Evolutionary conservation across 1,284 basidiomycete species (phyloP).

Genomic region (Dichomitus squalens): DNA sequence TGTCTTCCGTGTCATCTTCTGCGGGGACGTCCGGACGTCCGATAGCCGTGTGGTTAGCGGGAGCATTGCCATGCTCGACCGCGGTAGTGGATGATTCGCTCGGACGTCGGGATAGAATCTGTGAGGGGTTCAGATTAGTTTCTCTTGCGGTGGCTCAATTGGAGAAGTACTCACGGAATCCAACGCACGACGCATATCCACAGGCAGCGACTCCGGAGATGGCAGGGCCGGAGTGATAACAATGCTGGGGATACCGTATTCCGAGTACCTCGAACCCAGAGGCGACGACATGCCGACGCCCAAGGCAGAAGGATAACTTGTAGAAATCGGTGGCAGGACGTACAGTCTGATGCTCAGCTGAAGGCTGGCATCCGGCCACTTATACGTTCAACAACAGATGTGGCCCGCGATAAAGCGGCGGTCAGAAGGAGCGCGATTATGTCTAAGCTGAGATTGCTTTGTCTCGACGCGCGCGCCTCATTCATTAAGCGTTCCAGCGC

Average conservation of each 20-base stretch:
- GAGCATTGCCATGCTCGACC: not conserved
- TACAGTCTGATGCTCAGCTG: not conserved
- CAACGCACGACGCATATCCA: slow-evolving; percentile 17
- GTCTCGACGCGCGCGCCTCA: not conserved
- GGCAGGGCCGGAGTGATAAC: slow-evolving; percentile 21
- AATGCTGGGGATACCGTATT: slow-evolving; percentile 12
- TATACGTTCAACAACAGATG: not conserved
- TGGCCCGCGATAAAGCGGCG: not conserved
- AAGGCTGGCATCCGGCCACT: not conserved
- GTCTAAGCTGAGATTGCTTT: not conserved
- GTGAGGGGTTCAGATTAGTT: not conserved
- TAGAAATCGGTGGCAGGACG: not conserved
- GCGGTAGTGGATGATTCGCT: not conserved
- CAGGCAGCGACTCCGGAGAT: slow-evolving; percentile 17
- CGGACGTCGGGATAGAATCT: not conserved
- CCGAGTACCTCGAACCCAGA: not conserved
- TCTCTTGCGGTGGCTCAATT: not conserved
- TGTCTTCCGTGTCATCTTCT: not conserved
- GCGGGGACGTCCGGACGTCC: not conserved
- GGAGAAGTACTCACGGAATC: slow-evolving; percentile 11
- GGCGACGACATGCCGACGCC: slow-evolving; percentile 4
- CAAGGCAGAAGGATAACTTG: not conserved
- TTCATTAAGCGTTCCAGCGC: not conserved
- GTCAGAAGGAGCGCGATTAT: not conserved
- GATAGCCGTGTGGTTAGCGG: not conserved